Conservation (phyloP, 2,329 filamentous ascomycete genomes). For the Xylaria sp. region DNA sequence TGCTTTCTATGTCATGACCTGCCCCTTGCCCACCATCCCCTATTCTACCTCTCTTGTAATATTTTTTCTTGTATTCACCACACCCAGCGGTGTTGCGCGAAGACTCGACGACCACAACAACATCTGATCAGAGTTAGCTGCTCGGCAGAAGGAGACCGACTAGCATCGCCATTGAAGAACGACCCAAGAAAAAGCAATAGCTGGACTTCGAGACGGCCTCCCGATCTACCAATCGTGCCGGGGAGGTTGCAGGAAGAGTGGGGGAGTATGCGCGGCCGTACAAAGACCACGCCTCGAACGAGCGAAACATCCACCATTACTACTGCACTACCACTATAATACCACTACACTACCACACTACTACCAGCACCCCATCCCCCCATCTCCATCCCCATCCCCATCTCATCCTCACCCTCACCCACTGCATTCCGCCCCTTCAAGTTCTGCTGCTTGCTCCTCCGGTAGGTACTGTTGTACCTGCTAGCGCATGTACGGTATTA, state of each 20-base stretch:
- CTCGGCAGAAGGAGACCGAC: neutral
- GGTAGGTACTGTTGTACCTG: slow-evolving; percentile 14
- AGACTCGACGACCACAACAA: neutral
- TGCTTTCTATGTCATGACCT: slow-evolving; percentile 10
- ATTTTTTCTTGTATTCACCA: neutral
- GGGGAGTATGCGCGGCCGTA: slow-evolving; percentile 21
- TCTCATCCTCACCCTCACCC: neutral
- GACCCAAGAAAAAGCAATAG: neutral
- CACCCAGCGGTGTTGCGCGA: no score
- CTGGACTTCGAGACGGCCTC: neutral
- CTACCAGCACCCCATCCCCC: no score
- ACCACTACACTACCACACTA: neutral
- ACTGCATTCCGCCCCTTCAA: slow-evolving; percentile 11
- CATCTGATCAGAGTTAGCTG: neutral
- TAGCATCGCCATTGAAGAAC: neutral
- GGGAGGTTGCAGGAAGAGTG: slow-evolving; percentile 11
- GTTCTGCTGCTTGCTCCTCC: slow-evolving; percentile 9
- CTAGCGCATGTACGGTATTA: slow-evolving; percentile 17
- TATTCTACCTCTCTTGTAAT: neutral
- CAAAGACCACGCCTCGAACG: slow-evolving; percentile 19
- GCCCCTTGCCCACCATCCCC: neutral
- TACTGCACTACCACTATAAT: neutral
- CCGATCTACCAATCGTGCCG: slow-evolving; percentile 10
- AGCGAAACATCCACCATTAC: neutral
- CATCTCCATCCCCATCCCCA: no score